These are phyloP conservation scores for Trametes coccinea DNA, from an alignment of 768 basidiomycete species.

Conservation along the genomic window DNA sequence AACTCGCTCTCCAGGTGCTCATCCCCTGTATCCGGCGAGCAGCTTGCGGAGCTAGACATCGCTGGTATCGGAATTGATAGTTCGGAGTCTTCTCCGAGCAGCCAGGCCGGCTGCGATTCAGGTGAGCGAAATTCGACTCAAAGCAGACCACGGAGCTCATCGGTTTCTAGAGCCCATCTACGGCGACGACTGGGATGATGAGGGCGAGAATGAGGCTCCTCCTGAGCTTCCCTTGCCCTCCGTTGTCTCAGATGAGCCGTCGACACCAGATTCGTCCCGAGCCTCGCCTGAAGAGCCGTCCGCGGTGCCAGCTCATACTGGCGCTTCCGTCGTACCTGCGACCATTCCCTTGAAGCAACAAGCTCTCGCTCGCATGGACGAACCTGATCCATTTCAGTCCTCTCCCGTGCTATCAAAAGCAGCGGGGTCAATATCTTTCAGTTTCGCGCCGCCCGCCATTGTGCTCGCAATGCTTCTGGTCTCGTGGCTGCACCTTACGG, in stretches of 20 bases:
- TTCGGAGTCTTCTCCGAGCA: not conserved
- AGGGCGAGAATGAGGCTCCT: not conserved
- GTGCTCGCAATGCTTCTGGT: not conserved
- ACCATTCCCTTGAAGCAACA: not conserved
- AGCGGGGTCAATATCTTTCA: not conserved
- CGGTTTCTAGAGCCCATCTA: not conserved
- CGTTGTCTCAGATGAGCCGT: not conserved
- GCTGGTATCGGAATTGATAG: not conserved
- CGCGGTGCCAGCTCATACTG: not conserved
- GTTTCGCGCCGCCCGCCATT: not conserved
- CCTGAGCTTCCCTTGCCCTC: not conserved
- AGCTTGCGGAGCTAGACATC: not conserved
- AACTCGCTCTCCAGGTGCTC: not conserved
- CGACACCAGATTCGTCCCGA: not conserved
- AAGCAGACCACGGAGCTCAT: too few species aligned
- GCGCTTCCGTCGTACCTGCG: not conserved
- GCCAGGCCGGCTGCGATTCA: not conserved
- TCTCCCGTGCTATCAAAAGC: not conserved
- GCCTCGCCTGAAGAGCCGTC: not conserved
- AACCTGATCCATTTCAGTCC: not conserved
- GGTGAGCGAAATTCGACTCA: not conserved
- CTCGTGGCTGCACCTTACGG: slow-evolving; percentile 2
- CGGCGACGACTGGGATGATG: not conserved
- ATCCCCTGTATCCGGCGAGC: not conserved
- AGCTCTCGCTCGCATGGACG: not conserved